These are phyloP conservation scores for Quercus alba DNA, from an alignment of 306 rosid genomes.

Conservation along the genomic window DNA sequence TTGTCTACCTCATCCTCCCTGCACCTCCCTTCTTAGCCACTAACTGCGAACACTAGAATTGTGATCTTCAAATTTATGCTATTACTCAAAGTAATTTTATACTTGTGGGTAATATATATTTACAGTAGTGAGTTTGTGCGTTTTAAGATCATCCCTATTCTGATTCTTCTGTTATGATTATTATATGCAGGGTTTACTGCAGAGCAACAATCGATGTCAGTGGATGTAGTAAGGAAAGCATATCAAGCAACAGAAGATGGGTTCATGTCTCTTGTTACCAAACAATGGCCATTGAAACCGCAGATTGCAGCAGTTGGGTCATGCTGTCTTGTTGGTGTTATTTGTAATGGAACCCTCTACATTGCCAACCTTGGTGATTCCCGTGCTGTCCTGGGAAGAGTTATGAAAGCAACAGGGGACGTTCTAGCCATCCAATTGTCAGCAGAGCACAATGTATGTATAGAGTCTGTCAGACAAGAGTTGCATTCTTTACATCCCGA, in stretches of 20 bases:
- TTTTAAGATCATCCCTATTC: background rate
- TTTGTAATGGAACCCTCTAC: constrained; percentile 66
- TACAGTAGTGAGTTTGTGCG: background rate
- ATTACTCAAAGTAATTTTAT: background rate
- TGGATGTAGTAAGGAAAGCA: constrained; percentile 82
- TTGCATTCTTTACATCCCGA: constrained; percentile 83
- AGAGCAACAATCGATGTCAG: constrained; percentile 78
- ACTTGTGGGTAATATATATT: background rate
- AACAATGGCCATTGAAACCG: constrained; percentile 61
- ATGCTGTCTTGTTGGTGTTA: constrained; percentile 83
- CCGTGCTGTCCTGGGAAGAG: constrained; percentile 89
- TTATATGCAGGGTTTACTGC: constrained; percentile 61
- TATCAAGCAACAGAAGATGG: constrained; percentile 92
- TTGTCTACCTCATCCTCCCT: background rate
- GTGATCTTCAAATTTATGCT: background rate
- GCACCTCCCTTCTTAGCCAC: background rate
- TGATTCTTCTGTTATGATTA: constrained; percentile 10
- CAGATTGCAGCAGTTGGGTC: constrained; percentile 97
- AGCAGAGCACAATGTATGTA: constrained; percentile 69
- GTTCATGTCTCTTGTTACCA: constrained; percentile 63
- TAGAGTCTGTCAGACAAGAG: constrained; percentile 81
- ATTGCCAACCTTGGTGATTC: constrained; percentile 89
- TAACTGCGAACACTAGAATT: background rate
- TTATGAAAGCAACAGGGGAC: constrained; percentile 72
- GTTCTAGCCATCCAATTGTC: constrained; percentile 74